Evolutionary conservation across 805 yeast species (phyloP).

Genomic region (Metschnikowia kunwiensis): DNA sequence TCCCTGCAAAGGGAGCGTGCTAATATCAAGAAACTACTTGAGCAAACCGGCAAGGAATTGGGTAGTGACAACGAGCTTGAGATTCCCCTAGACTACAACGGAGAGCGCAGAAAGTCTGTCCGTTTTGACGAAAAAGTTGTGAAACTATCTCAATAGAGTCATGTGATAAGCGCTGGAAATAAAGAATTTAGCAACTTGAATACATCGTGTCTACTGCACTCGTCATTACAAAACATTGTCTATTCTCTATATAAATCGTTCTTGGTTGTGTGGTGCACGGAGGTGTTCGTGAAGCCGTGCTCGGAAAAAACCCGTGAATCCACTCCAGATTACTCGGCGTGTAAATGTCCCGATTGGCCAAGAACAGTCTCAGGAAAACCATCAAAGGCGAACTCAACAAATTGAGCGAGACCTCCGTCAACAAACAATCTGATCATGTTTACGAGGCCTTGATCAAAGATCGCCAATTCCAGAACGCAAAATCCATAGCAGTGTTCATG

Average conservation of each 20-base stretch:
- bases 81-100: constrained; percentile 36
- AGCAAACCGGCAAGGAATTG: constrained; percentile 35
- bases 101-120: constrained; percentile 59
- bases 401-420: constrained; percentile 18
- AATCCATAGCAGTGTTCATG: constrained; percentile 65
- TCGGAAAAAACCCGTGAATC: no score
- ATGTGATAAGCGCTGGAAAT: no score
- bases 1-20: constrained; percentile 25
- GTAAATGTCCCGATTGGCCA: constrained; percentile 20
- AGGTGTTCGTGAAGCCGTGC: no score
- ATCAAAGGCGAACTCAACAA: constrained; percentile 22
- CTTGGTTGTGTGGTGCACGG: no score
- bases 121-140: constrained; percentile 60
- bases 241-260: no score
- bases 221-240: no score
- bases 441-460: constrained; percentile 17
- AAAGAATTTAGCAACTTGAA: neutral
- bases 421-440: constrained; percentile 27
- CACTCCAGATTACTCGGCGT: no score
- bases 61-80: constrained; percentile 42
- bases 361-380: constrained; percentile 24
- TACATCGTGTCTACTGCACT: no score
- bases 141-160: constrained; percentile 11
- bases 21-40: constrained; percentile 48
- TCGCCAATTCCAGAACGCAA: constrained; percentile 43